Conservation (phyloP, 139 green algal genomes). For the Ettlia oleoabundans region DNA sequence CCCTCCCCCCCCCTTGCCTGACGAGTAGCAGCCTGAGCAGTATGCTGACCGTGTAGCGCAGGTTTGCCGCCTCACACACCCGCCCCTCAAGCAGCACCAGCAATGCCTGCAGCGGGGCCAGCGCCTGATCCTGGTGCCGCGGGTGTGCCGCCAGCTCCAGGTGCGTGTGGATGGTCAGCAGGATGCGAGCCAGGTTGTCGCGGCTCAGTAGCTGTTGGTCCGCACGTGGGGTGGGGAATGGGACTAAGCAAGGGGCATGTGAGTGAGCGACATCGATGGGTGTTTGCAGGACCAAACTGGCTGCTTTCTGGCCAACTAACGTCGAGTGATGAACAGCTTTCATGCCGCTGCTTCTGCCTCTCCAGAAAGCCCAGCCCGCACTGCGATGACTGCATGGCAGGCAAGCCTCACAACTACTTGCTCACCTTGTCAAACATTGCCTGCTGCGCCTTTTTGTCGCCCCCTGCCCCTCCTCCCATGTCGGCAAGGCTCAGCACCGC, state of each 20-base stretch:
- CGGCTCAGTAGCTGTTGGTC: slow-evolving; percentile 36
- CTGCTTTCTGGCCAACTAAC: no score
- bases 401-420: background rate
- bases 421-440: slow-evolving; percentile 30
- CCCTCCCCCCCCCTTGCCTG: slow-evolving; percentile 13
- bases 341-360: no score
- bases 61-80: slow-evolving; percentile 34
- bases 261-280: background rate
- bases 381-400: background rate
- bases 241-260: background rate
- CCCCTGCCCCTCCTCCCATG: background rate
- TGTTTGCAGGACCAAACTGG: no score
- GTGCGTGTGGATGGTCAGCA: slow-evolving; percentile 49
- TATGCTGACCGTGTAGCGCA: slow-evolving; percentile 52
- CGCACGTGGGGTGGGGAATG: background rate
- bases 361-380: background rate
- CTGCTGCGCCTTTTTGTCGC: background rate
- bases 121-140: slow-evolving; percentile 35
- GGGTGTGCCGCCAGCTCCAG: slow-evolving; percentile 40
- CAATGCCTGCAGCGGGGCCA: slow-evolving; percentile 45
- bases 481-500: slow-evolving; percentile 6
- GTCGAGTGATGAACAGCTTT: no score
- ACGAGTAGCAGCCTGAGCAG: slow-evolving; percentile 52
- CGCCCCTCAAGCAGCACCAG: slow-evolving; percentile 42
- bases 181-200: slow-evolving; percentile 37